phyloP scores from a whole-genome alignment of 2,329 filamentous ascomycete genomes.

The Penicillium sp. region DNA sequence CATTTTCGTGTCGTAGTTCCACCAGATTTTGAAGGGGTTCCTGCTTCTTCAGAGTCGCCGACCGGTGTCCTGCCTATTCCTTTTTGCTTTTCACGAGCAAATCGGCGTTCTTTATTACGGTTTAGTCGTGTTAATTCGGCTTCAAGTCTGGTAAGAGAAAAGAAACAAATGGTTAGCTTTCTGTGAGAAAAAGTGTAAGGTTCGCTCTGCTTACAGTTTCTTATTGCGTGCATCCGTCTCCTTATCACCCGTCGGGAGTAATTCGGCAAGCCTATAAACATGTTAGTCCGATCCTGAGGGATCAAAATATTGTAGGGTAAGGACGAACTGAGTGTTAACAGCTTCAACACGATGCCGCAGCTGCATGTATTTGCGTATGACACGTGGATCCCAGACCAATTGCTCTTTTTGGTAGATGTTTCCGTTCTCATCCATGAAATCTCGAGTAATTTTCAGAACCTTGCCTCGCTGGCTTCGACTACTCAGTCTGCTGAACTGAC shows the following conservation, averaged over 20 bases:
- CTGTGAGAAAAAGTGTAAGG: constrained; percentile 1
- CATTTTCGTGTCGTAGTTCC: constrained; percentile 71
- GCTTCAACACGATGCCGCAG: constrained; percentile 68
- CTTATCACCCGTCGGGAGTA: constrained; percentile 62
- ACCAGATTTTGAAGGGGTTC: constrained; percentile 59
- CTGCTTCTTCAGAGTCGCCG: constrained; percentile 41
- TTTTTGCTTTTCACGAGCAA: constrained; percentile 88
- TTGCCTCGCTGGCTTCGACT: constrained; percentile 66
- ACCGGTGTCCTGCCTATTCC: constrained; percentile 49
- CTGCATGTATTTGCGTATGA: constrained; percentile 85
- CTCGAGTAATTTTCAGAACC: constrained; percentile 69
- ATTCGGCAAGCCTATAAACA: constrained; percentile 51
- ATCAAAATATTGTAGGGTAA: background rate
- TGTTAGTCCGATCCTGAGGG: constrained; percentile 11
- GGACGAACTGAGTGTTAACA: constrained; percentile 66
- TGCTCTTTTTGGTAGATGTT: constrained; percentile 59
- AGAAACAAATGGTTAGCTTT: background rate
- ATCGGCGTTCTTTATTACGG: constrained; percentile 84
- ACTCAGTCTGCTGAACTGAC: constrained; percentile 71
- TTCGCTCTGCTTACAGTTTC: constrained; percentile 45
- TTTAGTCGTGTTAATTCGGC: constrained; percentile 78
- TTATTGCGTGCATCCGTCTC: constrained; percentile 62
- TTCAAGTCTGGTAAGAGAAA: constrained; percentile 51
- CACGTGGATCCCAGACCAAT: constrained; percentile 71
- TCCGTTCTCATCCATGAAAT: constrained; percentile 59